Base-by-base conservation (phyloP, 225 moss, liverwort and hornwort genomes). In the Ulota crispa region DNA sequence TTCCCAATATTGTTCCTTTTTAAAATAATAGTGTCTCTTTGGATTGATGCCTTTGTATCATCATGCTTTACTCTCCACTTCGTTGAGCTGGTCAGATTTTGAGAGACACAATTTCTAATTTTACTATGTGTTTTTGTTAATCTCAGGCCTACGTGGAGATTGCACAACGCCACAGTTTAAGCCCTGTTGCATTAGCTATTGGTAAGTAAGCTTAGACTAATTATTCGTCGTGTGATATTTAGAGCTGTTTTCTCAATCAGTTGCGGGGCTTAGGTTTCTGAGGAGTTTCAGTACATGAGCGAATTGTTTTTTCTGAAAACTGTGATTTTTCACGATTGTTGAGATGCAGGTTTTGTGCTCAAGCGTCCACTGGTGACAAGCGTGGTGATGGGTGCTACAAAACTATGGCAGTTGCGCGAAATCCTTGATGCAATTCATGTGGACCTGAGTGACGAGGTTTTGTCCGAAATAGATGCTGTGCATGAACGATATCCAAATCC, bases 401-500 rank as follows among this genome's bases (percentile, higher is more conserved):
- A 90, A 45, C 64, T 75, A 23, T 91, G 89, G 86, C 92, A 95
- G 83, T 87, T 95, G 82, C 90, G 80, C 36, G 92, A 93, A 83
- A 88, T 93, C 43, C 53, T 97, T 41, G 61, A 86, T 50, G 93
- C 91, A 31, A 34, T 64, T 77, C 86, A 88, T 63, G 89, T 95
- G 41, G 73, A 73, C 61, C 82, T 93, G 53, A 88, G 80, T 47
- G 87, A 90, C 30, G 89, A 91, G 54, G 85, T 95, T 62, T 83
- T 88, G n/a, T 66, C 84, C 20, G 90, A 93, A 79, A 78, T 93
- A 79, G 89, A 93, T 83, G 70, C 68, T 73, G 90, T 93, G 15
- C 93, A 95, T 86, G 89, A 86, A 86, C 89, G 82, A 55, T 95
- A 83, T 65, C 93, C 95, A 62, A 93, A 89, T 88, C 96, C 95